phyloP scores from a whole-genome alignment of 768 basidiomycete genomes.

The Collybiopsis luxurians region DNA sequence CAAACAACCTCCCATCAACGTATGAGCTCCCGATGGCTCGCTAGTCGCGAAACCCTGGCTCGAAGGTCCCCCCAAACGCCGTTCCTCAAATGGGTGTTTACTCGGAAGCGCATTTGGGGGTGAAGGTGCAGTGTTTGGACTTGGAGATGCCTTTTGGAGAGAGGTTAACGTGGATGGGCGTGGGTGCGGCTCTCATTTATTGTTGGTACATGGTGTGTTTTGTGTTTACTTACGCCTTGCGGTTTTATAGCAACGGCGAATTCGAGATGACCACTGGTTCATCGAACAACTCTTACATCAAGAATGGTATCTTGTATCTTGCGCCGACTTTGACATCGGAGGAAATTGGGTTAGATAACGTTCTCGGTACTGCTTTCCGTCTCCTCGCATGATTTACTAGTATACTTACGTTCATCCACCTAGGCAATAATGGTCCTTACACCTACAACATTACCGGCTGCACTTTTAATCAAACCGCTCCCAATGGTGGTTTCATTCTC shows the following conservation, averaged over 20 bases:
- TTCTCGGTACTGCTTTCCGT: not conserved
- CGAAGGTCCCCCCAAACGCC: not conserved
- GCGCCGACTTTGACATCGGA: slow-evolving; percentile 84
- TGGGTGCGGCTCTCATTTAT: slow-evolving; percentile 42
- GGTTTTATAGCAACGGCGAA: slow-evolving; percentile 55
- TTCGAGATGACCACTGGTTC: slow-evolving; percentile 84
- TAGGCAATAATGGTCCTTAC: slow-evolving; percentile 45
- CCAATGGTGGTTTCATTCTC: slow-evolving; percentile 38
- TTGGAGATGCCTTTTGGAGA: slow-evolving; percentile 53
- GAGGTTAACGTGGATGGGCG: slow-evolving; percentile 83
- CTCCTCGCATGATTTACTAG: not conserved
- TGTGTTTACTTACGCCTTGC: not conserved
- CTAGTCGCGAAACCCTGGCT: slow-evolving; percentile 1
- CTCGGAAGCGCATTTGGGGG: slow-evolving; percentile 5
- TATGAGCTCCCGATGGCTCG: not conserved
- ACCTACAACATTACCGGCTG: slow-evolving; percentile 83
- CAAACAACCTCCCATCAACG: not conserved
- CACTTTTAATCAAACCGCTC: slow-evolving; percentile 59
- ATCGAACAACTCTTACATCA: slow-evolving; percentile 69
- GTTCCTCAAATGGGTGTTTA: slow-evolving; percentile 1
- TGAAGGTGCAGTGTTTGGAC: not conserved
- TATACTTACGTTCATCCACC: not conserved
- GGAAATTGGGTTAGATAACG: slow-evolving; percentile 47
- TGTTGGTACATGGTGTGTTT: slow-evolving; percentile 8
- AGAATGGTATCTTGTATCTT: slow-evolving; percentile 74